A percentile compares a stretch with the other conserved stretches of the same genome.
Evolutionary conservation across 176 grass and related monocot species (phyloP).

Genomic region (Paspalum vaginatum): DNA sequence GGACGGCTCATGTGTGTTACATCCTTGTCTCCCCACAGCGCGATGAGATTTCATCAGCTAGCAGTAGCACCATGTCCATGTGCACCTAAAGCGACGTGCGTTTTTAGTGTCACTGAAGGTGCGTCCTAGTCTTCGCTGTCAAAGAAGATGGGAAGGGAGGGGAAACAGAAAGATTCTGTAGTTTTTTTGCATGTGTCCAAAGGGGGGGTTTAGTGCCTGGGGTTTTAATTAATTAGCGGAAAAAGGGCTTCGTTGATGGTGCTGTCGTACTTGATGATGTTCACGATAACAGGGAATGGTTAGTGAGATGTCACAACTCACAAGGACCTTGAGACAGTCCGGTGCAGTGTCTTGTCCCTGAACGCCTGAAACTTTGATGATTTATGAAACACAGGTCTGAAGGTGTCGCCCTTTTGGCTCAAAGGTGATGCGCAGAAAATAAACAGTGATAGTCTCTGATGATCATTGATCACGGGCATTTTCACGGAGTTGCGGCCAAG

Average conservation of each 20-base stretch:
- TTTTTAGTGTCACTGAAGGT: slow-evolving; percentile 31
- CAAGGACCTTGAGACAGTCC: neutral
- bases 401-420: neutral
- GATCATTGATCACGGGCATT: neutral
- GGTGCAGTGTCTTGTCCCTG: neutral
- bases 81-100: slow-evolving; percentile 22
- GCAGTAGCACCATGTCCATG: slow-evolving; percentile 41
- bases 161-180: neutral
- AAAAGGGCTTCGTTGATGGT: neutral
- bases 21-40: slow-evolving; percentile 40
- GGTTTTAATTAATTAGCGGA: neutral
- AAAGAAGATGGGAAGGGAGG: neutral
- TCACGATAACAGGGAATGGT: neutral
- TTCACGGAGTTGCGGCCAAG: neutral
- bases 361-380: neutral
- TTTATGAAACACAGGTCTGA: neutral
- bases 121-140: slow-evolving; percentile 26
- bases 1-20: slow-evolving; percentile 27
- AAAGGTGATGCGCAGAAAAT: neutral
- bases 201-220: neutral
- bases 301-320: neutral
- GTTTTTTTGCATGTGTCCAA: neutral
- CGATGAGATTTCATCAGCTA: slow-evolving; percentile 1
- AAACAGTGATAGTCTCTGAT: neutral
- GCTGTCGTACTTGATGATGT: neutral